phyloP scores from a whole-genome alignment of 2,329 filamentous ascomycete species.

The Macrophomina phaseolina region DNA sequence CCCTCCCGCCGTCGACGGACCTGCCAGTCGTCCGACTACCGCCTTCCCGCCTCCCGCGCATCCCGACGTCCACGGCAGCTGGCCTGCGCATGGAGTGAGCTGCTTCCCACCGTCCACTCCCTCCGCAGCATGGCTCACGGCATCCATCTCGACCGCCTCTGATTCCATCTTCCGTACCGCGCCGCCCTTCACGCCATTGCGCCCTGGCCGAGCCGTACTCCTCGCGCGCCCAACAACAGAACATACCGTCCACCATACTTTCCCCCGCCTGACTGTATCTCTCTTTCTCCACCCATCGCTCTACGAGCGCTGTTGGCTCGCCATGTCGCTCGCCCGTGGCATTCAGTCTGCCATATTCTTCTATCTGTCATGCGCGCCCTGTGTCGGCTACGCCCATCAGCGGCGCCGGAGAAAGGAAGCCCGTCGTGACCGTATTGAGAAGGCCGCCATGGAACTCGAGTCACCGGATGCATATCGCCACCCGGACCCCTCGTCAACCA shows the following conservation, averaged over 20 bases:
- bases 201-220: background rate
- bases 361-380: constrained; percentile 78
- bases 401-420: constrained; percentile 74
- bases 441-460: constrained; percentile 68
- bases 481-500: constrained; percentile 82
- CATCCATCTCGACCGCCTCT: background rate
- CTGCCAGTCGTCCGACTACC: background rate
- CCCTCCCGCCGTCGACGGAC: constrained; percentile 15
- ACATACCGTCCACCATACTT: constrained; percentile 1
- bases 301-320: constrained; percentile 25
- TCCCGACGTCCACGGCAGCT: constrained; percentile 13
- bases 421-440: constrained; percentile 69
- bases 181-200: constrained; percentile 13
- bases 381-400: constrained; percentile 71
- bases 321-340: constrained; percentile 50
- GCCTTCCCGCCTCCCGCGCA: constrained; percentile 20
- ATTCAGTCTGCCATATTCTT: constrained; percentile 81
- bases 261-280: background rate
- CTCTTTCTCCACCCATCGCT: background rate
- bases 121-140: constrained; percentile 20
- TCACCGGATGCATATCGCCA: constrained; percentile 79
- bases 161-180: background rate
- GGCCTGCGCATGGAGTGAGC: constrained; percentile 17
- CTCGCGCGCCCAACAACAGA: background rate
- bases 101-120: background rate